phyloP scores from a whole-genome alignment of 768 basidiomycete species.

The Ephemerocybe angulata region DNA sequence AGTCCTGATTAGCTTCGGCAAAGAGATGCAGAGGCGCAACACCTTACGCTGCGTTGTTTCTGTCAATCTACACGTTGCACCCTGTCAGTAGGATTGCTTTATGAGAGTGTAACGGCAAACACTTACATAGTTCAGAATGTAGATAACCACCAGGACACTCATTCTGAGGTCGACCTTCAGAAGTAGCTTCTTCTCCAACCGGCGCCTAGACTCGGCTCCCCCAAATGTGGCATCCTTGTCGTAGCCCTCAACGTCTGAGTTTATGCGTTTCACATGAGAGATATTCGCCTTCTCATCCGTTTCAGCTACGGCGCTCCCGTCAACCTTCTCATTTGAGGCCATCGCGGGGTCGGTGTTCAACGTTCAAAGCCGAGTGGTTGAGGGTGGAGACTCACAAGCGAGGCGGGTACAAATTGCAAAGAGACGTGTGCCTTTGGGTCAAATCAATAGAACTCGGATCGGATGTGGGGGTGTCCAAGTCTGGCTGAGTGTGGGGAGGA shows the following conservation, averaged over 20 bases:
- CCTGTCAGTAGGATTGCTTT: constrained; percentile 5
- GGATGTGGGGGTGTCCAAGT: too few species aligned
- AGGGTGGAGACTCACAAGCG: too few species aligned
- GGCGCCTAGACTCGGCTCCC: constrained; percentile 41
- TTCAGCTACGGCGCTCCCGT: too few species aligned
- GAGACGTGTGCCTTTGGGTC: too few species aligned
- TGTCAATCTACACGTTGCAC: constrained; percentile 50
- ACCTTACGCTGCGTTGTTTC: constrained; percentile 68
- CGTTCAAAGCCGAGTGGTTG: too few species aligned
- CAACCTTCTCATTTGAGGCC: too few species aligned
- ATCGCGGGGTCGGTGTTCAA: too few species aligned
- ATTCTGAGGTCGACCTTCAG: constrained; percentile 55
- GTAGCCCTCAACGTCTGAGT: neutral
- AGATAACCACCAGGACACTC: constrained; percentile 50
- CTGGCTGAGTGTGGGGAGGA: too few species aligned
- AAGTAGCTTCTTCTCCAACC: constrained; percentile 50
- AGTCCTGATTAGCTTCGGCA: neutral
- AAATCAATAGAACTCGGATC: too few species aligned
- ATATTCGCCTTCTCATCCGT: neutral
- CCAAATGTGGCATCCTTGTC: constrained; percentile 45
- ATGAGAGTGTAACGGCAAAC: neutral
- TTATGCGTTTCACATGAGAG: neutral
- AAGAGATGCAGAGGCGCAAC: constrained; percentile 2
- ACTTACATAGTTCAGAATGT: constrained; percentile 47
- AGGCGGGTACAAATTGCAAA: too few species aligned